Percentiles rank a stretch among this genome's conserved stretches.
Evolutionary conservation across 495 filamentous ascomycete genomes (phyloP).

Genomic region (Xylaria acuta): DNA sequence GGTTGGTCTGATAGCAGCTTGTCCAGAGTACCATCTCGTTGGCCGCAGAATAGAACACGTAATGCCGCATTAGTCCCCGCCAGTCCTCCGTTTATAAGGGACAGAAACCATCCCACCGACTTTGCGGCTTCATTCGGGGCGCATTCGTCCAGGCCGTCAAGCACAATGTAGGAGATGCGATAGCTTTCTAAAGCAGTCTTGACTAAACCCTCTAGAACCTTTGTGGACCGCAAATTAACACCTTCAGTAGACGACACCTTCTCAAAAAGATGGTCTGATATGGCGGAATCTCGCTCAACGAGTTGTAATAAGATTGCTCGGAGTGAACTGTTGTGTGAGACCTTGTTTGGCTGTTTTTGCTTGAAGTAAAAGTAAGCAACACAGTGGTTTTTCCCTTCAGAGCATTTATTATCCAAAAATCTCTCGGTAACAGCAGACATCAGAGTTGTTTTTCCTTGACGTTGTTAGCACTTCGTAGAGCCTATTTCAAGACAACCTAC

Average conservation of each 20-base stretch:
- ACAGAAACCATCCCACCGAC: slow-evolving; percentile 23
- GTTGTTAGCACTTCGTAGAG: background rate
- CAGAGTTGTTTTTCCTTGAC: slow-evolving; percentile 25
- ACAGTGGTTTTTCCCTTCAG: background rate
- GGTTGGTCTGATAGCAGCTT: slow-evolving; percentile 6
- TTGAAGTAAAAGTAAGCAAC: slow-evolving; percentile 28
- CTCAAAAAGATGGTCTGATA: slow-evolving; percentile 5
- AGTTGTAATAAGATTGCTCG: slow-evolving; percentile 26
- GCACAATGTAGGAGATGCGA: slow-evolving; percentile 16
- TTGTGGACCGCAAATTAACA: slow-evolving; percentile 13
- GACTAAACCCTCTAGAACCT: slow-evolving; percentile 7
- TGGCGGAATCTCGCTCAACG: slow-evolving; percentile 5
- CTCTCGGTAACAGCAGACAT: slow-evolving; percentile 18
- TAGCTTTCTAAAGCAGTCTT: slow-evolving; percentile 4
- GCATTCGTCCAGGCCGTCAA: slow-evolving; percentile 28
- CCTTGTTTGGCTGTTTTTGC: slow-evolving; percentile 17
- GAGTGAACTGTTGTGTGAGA: slow-evolving; percentile 14
- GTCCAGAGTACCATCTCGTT: slow-evolving; percentile 24
- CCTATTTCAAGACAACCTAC: background rate
- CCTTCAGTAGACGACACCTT: slow-evolving; percentile 2
- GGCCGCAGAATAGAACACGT: slow-evolving; percentile 23
- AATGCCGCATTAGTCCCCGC: background rate
- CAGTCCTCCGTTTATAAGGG: background rate
- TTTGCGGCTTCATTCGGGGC: slow-evolving; percentile 10
- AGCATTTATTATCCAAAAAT: background rate